Evolutionary conservation across 257 asterid genomes (phyloP).

Genomic region (Salvia rosmarinus): DNA sequence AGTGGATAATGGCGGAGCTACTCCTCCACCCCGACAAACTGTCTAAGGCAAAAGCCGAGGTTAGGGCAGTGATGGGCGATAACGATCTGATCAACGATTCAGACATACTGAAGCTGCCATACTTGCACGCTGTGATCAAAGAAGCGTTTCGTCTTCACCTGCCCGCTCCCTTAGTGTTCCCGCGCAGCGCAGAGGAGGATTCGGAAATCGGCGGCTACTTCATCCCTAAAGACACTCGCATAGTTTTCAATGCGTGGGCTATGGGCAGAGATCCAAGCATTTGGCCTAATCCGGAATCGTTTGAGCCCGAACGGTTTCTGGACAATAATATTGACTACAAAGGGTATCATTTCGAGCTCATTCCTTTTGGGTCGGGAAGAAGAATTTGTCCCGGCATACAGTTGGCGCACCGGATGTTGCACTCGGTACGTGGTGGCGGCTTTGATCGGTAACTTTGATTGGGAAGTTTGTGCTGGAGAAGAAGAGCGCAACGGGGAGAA

Average conservation of each 20-base stretch:
- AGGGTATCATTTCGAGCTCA: neutral
- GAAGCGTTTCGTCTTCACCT: neutral
- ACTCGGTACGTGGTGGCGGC: neutral
- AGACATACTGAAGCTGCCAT: neutral
- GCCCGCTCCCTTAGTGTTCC: neutral
- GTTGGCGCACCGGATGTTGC: neutral
- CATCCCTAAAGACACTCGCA: neutral
- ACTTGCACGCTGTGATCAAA: neutral
- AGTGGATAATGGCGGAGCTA: neutral
- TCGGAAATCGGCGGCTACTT: neutral
- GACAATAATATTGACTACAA: too few species aligned
- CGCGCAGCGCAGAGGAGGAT: neutral
- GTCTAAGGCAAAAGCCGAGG: too few species aligned
- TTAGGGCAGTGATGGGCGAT: neutral
- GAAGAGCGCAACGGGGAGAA: too few species aligned
- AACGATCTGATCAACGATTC: neutral
- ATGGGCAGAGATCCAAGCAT: conserved; percentile 6
- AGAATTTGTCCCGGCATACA: neutral
- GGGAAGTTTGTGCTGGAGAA: too few species aligned
- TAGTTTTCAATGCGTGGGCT: neutral
- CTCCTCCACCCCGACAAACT: too few species aligned
- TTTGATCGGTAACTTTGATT: neutral
- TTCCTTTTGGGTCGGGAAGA: neutral
- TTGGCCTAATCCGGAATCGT: too few species aligned
- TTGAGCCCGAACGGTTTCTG: too few species aligned